Conservation (phyloP, 2,329 filamentous ascomycete genomes). For the Amphichorda felina region DNA sequence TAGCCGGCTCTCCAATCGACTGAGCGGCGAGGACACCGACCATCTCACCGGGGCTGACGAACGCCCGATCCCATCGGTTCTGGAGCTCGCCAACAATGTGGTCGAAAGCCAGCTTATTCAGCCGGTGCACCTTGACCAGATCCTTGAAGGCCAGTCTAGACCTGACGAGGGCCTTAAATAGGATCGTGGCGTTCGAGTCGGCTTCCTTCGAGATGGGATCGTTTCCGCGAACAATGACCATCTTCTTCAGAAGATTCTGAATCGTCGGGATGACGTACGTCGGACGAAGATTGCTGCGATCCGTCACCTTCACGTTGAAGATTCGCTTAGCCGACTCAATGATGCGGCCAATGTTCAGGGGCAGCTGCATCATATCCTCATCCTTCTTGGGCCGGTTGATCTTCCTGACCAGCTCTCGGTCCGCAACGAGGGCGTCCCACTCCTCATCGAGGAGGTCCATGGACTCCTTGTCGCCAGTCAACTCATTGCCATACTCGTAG, state of each 20-base stretch:
- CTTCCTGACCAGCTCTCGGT: slow-evolving; percentile 62
- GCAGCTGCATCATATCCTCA: slow-evolving; percentile 79
- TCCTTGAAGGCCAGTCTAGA: slow-evolving; percentile 89
- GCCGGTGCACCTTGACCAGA: slow-evolving; percentile 70
- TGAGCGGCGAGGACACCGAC: slow-evolving; percentile 95
- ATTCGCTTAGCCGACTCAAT: slow-evolving; percentile 83
- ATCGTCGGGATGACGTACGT: slow-evolving; percentile 77
- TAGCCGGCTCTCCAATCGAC: slow-evolving; percentile 96
- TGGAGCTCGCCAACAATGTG: slow-evolving; percentile 87
- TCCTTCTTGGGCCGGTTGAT: slow-evolving; percentile 59
- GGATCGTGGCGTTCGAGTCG: slow-evolving; percentile 73
- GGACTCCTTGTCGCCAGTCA: slow-evolving; percentile 75
- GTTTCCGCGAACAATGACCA: slow-evolving; percentile 76
- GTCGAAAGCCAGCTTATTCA: slow-evolving; percentile 87
- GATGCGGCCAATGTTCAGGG: slow-evolving; percentile 82
- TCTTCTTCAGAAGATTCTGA: slow-evolving; percentile 58
- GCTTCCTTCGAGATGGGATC: slow-evolving; percentile 79
- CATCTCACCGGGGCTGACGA: slow-evolving; percentile 94
- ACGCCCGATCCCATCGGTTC: slow-evolving; percentile 73
- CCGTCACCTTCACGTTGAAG: slow-evolving; percentile 78
- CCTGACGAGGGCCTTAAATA: slow-evolving; percentile 86
- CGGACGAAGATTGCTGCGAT: slow-evolving; percentile 82
- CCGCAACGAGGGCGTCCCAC: slow-evolving; percentile 65
- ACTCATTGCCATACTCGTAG: slow-evolving; percentile 70
- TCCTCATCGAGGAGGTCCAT: slow-evolving; percentile 83